These are phyloP conservation scores for Pythium monospermum DNA, from an alignment of 352 stramenopile genomes.

Conservation along the genomic window DNA sequence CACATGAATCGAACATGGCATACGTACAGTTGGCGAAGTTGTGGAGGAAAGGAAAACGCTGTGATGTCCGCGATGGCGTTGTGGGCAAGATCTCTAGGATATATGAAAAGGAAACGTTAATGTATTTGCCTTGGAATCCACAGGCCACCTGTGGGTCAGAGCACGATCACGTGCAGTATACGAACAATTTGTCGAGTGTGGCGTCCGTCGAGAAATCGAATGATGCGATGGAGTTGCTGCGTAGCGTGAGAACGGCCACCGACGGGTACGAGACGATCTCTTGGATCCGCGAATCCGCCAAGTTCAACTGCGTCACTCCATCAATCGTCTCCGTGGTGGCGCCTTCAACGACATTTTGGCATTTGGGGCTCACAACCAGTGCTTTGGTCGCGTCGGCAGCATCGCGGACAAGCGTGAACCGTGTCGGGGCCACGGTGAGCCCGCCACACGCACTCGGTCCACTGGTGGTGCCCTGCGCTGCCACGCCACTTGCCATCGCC, in stretches of 20 bases:
- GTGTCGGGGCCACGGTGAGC: background rate
- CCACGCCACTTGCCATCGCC: background rate
- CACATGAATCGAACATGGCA: too few relatives aligned
- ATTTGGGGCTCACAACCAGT: background rate
- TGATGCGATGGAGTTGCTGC: background rate
- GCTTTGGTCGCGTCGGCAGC: background rate
- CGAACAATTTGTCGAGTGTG: background rate
- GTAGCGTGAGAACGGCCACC: background rate
- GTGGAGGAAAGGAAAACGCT: slow-evolving; percentile 5
- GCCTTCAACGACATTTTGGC: background rate
- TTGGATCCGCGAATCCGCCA: slow-evolving; percentile 4
- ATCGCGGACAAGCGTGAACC: background rate
- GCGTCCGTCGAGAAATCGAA: slow-evolving; percentile 2
- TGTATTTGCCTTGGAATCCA: background rate
- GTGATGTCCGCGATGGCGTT: slow-evolving; percentile 4
- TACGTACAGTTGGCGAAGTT: slow-evolving; percentile 17
- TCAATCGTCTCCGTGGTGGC: background rate
- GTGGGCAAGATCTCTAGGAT: background rate
- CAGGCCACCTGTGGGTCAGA: background rate
- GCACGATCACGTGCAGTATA: background rate
- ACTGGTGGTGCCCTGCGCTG: too few relatives aligned
- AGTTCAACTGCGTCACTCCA: background rate
- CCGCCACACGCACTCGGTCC: background rate
- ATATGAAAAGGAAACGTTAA: background rate
- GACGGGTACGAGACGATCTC: slow-evolving; percentile 5